phyloP scores from a whole-genome alignment of 805 yeast species.

The Schwanniomyces pseudopolymorphus region DNA sequence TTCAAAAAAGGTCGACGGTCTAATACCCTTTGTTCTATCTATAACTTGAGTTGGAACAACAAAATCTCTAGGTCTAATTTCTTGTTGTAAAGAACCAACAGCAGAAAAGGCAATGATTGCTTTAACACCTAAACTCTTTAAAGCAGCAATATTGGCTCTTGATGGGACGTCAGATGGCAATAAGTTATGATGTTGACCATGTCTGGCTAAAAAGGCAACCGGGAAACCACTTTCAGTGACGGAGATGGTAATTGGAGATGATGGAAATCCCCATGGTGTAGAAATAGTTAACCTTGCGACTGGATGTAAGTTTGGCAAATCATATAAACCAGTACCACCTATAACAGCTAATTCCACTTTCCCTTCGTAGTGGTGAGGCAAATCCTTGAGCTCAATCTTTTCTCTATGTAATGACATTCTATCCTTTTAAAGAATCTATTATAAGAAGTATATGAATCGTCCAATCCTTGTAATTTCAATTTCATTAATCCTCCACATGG shows the following conservation, averaged over 20 bases:
- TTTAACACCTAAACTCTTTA: constrained; percentile 82
- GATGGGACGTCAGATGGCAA: constrained; percentile 92
- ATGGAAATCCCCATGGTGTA: constrained; percentile 98
- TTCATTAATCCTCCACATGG: not conserved
- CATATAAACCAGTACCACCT: constrained; percentile 98
- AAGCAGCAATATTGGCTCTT: constrained; percentile 93
- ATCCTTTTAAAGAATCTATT: not conserved
- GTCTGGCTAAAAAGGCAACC: constrained; percentile 93
- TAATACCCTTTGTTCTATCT: constrained; percentile 94
- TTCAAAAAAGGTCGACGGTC: constrained; percentile 87
- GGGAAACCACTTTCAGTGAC: constrained; percentile 73
- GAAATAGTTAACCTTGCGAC: constrained; percentile 79
- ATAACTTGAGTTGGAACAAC: constrained; percentile 96
- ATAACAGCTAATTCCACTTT: constrained; percentile 84
- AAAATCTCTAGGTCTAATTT: constrained; percentile 91
- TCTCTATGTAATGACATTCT: constrained; percentile 40
- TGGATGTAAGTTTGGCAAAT: constrained; percentile 75
- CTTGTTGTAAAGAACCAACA: constrained; percentile 89
- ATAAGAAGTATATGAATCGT: not conserved
- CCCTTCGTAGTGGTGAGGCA: constrained; percentile 57
- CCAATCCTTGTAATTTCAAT: not conserved
- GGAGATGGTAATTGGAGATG: constrained; percentile 91
- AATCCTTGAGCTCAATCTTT: constrained; percentile 18
- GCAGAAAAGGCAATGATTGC: constrained; percentile 92
- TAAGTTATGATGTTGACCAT: constrained; percentile 85